Conservation (phyloP, 2,329 filamentous ascomycete species). For the Pseudogymnoascus sp. region DNA sequence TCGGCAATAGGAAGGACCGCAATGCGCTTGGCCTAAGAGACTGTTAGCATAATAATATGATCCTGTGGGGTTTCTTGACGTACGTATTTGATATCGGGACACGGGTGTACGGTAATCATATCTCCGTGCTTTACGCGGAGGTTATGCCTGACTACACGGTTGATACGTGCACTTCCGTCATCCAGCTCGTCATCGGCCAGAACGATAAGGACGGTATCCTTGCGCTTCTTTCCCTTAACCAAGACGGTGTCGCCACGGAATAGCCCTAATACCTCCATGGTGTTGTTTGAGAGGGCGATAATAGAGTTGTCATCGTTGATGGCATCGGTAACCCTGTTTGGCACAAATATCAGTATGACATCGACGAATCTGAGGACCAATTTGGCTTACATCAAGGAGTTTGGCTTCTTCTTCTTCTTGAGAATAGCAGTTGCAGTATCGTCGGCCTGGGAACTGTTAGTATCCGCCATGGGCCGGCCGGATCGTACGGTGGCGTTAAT, state of each 20-base stretch:
- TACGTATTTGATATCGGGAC: conserved; percentile 99
- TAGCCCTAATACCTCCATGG: conserved; percentile 95
- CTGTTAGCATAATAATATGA: conserved; percentile 20
- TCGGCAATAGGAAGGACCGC: conserved; percentile 97
- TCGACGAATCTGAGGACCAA: conserved; percentile 17
- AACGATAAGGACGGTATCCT: conserved; percentile 97
- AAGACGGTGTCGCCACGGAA: conserved; percentile 98
- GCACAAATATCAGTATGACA: conserved; percentile 24
- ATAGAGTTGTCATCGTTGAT: conserved; percentile 99
- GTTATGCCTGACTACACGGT: conserved; percentile 97
- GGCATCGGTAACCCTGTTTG: conserved; percentile 87
- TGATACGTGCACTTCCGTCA: conserved; percentile 93
- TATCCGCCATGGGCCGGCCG: conserved; percentile 21
- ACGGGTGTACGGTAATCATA: conserved; percentile 92
- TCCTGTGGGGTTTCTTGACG: conserved; percentile 32
- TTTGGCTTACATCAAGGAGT: conserved; percentile 78
- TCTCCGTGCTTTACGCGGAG: conserved; percentile 97
- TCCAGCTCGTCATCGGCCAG: conserved; percentile 96
- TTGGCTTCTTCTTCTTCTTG: conserved; percentile 99
- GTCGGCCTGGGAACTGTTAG: conserved; percentile 56
- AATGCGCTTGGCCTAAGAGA: conserved; percentile 83
- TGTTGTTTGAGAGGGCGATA: conserved; percentile 95
- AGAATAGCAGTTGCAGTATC: conserved; percentile 93
- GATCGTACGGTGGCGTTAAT: conserved; percentile 21
- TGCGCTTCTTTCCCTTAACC: conserved; percentile 98